Evolutionary conservation across 2,329 filamentous ascomycete genomes (phyloP).

Genomic region (Thelonectria discophora): DNA sequence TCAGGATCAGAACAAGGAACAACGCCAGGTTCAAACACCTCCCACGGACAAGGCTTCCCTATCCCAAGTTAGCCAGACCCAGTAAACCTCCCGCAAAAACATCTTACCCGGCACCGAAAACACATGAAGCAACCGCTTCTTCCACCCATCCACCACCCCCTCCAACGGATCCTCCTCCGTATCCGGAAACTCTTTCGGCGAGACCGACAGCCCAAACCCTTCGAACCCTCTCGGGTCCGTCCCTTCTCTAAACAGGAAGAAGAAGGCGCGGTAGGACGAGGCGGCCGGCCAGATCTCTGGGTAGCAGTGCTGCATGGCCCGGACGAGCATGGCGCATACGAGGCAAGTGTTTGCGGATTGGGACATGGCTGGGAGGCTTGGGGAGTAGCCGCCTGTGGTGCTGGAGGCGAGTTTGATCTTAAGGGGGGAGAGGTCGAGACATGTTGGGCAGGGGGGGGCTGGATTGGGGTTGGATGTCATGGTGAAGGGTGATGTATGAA

Average conservation of each 20-base stretch:
- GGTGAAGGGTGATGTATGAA: too few species aligned
- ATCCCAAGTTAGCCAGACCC: background rate
- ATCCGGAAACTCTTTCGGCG: conserved; percentile 18
- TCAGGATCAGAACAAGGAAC: conserved; percentile 3
- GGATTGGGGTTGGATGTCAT: background rate
- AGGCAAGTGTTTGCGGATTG: conserved; percentile 7
- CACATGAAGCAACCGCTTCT: conserved; percentile 14
- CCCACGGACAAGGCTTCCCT: conserved; percentile 25
- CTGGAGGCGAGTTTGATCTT: conserved; percentile 2
- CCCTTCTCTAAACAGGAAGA: conserved; percentile 17
- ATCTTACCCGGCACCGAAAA: conserved; percentile 17
- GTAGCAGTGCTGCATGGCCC: conserved; percentile 19
- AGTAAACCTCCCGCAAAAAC: too few species aligned
- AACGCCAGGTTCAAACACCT: conserved; percentile 4
- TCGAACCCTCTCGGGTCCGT: conserved; percentile 2
- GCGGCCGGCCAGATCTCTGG: conserved; percentile 13
- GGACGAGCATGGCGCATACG: conserved; percentile 16
- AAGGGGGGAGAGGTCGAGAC: conserved; percentile 11
- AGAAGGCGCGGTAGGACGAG: conserved; percentile 10
- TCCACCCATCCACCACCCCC: conserved; percentile 19
- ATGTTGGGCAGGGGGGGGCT: background rate
- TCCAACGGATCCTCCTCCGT: conserved; percentile 17
- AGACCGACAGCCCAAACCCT: conserved; percentile 17
- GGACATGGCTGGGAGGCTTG: conserved; percentile 11
- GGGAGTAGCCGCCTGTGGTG: background rate